Percentiles rank a stretch among this genome's conserved stretches.
phyloP scores from a whole-genome alignment of 495 filamentous ascomycete genomes.

The Penicillium subrubescens region DNA sequence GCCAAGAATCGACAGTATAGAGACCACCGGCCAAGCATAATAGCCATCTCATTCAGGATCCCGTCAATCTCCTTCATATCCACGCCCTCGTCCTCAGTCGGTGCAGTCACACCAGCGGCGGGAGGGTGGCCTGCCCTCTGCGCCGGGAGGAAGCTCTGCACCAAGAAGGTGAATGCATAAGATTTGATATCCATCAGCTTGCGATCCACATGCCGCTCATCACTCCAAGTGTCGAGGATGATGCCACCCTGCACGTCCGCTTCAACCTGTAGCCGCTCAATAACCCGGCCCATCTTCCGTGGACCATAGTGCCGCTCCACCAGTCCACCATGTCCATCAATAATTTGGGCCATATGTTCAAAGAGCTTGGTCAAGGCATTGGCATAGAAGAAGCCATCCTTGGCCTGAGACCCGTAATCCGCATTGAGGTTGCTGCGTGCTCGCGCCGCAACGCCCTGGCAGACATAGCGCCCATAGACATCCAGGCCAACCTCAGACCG shows the following conservation, averaged over 20 bases:
- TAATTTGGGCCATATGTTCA: conserved; percentile 95
- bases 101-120: conserved; percentile 54
- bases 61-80: conserved; percentile 94
- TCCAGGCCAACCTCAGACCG: conserved; percentile 86
- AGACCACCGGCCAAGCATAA: conserved; percentile 94
- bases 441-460: conserved; percentile 82
- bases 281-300: conserved; percentile 93
- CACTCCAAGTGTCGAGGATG: conserved; percentile 90
- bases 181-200: conserved; percentile 92
- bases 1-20: conserved; percentile 88
- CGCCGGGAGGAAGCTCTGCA: conserved; percentile 85
- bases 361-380: conserved; percentile 89
- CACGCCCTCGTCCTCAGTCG: conserved; percentile 81
- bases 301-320: conserved; percentile 92
- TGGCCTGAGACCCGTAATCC: conserved; percentile 58
- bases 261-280: conserved; percentile 90
- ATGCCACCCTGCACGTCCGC: conserved; percentile 98
- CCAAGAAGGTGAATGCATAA: conserved; percentile 94
- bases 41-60: conserved; percentile 78
- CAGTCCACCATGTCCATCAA: conserved; percentile 84
- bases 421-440: conserved; percentile 79
- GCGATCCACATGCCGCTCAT: conserved; percentile 81
- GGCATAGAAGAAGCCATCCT: conserved; percentile 86
- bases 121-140: conserved; percentile 69
- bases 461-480: conserved; percentile 94